Evolutionary conservation across 2,329 filamentous ascomycete species (phyloP).

Genomic region (Whalleya microplaca): DNA sequence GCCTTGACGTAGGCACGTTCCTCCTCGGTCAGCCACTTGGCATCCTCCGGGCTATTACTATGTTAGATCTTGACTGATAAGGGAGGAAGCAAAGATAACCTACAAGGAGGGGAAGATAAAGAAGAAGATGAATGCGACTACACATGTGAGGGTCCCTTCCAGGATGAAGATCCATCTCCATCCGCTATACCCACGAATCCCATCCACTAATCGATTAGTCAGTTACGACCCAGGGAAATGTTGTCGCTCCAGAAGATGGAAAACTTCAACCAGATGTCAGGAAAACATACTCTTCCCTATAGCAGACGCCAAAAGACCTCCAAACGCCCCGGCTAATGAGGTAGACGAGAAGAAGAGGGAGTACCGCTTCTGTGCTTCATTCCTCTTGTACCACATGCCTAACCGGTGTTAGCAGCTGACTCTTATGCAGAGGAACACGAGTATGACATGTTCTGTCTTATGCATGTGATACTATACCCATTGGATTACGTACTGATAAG

Average conservation of each 20-base stretch:
- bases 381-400: constrained; percentile 86
- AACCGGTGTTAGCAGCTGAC: constrained; percentile 17
- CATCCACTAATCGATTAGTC: constrained; percentile 57
- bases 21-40: constrained; percentile 71
- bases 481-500: constrained; percentile 70
- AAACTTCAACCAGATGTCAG: neutral
- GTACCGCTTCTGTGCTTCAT: constrained; percentile 88
- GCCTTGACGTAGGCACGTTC: constrained; percentile 69
- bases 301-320: constrained; percentile 80
- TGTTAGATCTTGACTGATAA: constrained; percentile 2
- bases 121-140: constrained; percentile 57
- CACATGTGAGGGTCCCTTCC: constrained; percentile 60
- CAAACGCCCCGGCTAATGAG: constrained; percentile 80
- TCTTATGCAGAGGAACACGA: neutral
- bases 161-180: constrained; percentile 88
- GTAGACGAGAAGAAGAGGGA: constrained; percentile 91
- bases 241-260: too few relatives aligned
- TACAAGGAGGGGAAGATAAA: constrained; percentile 69
- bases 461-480: constrained; percentile 41
- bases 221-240: constrained; percentile 2
- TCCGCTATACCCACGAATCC: constrained; percentile 66
- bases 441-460: neutral
- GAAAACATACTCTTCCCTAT: constrained; percentile 71
- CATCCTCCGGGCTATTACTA: constrained; percentile 63
- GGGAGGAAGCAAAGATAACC: too few relatives aligned